These are phyloP conservation scores for Septoria petroselini DNA, from an alignment of 2,329 filamentous ascomycete genomes.

Conservation along the genomic window DNA sequence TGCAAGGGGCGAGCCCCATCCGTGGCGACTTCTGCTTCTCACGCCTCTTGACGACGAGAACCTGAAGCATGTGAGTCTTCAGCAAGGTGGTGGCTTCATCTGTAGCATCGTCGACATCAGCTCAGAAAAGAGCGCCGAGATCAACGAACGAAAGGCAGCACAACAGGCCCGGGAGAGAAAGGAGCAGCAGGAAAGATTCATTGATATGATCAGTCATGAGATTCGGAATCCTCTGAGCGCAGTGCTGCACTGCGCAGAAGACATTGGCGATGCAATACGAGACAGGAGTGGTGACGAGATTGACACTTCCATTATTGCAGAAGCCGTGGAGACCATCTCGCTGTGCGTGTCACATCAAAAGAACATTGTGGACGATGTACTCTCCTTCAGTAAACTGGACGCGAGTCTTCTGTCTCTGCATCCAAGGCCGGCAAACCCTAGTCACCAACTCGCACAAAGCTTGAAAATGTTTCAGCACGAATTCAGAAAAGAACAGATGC, in stretches of 20 bases:
- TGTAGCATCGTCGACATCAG: conserved; percentile 49
- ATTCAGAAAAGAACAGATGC: conserved; percentile 32
- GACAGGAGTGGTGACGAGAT: conserved; percentile 23
- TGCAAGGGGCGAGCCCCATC: conserved; percentile 35
- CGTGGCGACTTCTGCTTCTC: conserved; percentile 45
- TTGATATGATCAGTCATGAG: conserved; percentile 47
- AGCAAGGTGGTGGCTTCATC: conserved; percentile 44
- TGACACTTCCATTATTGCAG: conserved; percentile 25
- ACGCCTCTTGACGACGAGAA: conserved; percentile 43
- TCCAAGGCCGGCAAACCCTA: conserved; percentile 32
- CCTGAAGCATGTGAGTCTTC: conserved; percentile 33
- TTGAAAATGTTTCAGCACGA: conserved; percentile 40
- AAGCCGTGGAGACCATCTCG: conserved; percentile 39
- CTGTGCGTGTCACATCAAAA: conserved; percentile 47
- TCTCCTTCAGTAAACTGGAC: conserved; percentile 38
- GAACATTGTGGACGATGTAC: conserved; percentile 42
- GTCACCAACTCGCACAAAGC: conserved; percentile 28
- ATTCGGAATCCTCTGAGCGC: conserved; percentile 38
- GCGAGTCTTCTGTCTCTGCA: conserved; percentile 33
- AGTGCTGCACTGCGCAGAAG: conserved; percentile 45
- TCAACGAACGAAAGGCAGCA: conserved; percentile 44
- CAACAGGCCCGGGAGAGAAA: conserved; percentile 45
- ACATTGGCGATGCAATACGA: conserved; percentile 38
- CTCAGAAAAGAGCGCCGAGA: conserved; percentile 45
- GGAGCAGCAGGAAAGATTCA: conserved; percentile 48